phyloP scores from a whole-genome alignment of 352 stramenopile species.

The Globisporangium lucens region DNA sequence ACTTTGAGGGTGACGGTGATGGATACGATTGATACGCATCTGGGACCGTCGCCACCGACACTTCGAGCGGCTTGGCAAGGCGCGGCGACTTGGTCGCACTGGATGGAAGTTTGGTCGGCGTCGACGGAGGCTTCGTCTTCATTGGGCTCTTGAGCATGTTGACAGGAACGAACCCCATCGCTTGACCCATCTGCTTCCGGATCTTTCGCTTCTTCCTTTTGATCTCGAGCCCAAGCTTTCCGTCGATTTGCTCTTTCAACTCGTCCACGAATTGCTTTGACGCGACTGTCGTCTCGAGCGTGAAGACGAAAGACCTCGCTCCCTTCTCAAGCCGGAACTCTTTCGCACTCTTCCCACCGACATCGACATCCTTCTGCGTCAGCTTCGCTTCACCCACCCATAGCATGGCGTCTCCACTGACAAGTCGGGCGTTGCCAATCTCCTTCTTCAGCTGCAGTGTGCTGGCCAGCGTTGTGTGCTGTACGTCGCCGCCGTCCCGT shows the following conservation, averaged over 20 bases:
- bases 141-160: constrained; percentile 65
- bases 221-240: constrained; percentile 42
- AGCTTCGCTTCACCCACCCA: constrained; percentile 61
- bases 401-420: constrained; percentile 65
- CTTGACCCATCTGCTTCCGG: constrained; percentile 57
- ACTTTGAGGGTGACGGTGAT: constrained; percentile 56
- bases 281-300: constrained; percentile 28
- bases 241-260: constrained; percentile 66
- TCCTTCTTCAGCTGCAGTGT: constrained; percentile 72
- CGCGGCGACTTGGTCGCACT: constrained; percentile 47
- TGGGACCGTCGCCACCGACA: constrained; percentile 40
- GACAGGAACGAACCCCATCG: constrained; percentile 62
- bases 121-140: constrained; percentile 29
- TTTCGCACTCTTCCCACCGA: constrained; percentile 18
- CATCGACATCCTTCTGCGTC: constrained; percentile 38
- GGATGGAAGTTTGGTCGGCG: constrained; percentile 32
- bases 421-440: constrained; percentile 72
- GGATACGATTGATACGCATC: constrained; percentile 37
- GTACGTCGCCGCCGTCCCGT: constrained; percentile 38
- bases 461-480: constrained; percentile 32
- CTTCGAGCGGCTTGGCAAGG: constrained; percentile 39
- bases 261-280: constrained; percentile 62
- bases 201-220: constrained; percentile 82
- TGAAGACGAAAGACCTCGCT: constrained; percentile 71
- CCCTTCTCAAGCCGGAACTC: constrained; percentile 54